Evolutionary conservation across 345 rosid species (phyloP).

Genomic region (Raphanus raphanistrum): DNA sequence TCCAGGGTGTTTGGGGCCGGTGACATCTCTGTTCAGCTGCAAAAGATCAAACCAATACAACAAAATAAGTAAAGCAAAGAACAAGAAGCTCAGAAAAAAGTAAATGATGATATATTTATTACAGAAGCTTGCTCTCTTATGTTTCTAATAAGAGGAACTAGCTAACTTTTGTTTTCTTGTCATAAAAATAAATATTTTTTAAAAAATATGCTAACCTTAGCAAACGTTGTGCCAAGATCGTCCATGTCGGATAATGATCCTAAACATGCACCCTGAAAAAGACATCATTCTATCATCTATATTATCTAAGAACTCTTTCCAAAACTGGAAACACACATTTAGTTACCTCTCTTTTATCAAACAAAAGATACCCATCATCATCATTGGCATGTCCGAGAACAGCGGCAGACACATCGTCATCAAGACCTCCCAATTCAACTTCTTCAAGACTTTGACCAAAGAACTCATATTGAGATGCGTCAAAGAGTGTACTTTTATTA

Average conservation of each 20-base stretch:
- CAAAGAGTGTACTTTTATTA: slow-evolving; percentile 42
- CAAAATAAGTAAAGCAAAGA: too few species aligned
- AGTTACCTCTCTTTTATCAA: slow-evolving; percentile 44
- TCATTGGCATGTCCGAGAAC: slow-evolving; percentile 62
- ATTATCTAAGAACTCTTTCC: neutral
- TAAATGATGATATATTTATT: too few species aligned
- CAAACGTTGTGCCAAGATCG: neutral
- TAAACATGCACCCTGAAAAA: neutral
- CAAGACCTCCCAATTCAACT: slow-evolving; percentile 69
- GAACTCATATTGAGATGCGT: slow-evolving; percentile 73
- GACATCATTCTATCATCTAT: neutral
- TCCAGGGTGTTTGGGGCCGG: neutral
- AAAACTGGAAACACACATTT: neutral
- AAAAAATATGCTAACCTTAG: neutral
- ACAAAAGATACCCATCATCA: slow-evolving; percentile 80
- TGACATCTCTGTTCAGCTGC: neutral
- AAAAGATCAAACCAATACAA: neutral
- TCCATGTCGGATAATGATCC: neutral
- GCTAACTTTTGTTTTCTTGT: too few species aligned
- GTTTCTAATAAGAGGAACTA: neutral
- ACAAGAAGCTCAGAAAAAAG: too few species aligned
- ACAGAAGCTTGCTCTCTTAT: too few species aligned
- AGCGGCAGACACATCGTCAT: slow-evolving; percentile 40
- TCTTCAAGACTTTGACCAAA: slow-evolving; percentile 67
- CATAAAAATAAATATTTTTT: too few species aligned